phyloP scores from a whole-genome alignment of 768 basidiomycete genomes.

The Russula griseocarnosa region DNA sequence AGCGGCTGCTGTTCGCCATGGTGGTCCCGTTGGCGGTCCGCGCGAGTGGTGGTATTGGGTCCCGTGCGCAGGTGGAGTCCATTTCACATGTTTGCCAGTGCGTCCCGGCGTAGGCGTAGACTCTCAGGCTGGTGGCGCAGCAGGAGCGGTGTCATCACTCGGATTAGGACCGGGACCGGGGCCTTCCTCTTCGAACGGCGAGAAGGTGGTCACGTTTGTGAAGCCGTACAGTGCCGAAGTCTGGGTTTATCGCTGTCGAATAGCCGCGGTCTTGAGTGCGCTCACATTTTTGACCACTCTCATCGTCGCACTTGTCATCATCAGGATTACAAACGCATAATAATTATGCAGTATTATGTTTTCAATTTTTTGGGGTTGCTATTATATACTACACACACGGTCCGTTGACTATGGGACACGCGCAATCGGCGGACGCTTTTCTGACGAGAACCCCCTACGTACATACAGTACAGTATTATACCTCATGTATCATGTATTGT shows the following conservation, averaged over 20 bases:
- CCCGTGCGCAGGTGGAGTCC: background rate
- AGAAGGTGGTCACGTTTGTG: constrained; percentile 26
- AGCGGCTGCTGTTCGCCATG: constrained; percentile 32
- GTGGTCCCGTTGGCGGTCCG: constrained; percentile 11
- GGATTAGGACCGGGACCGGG: constrained; percentile 38
- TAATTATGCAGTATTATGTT: background rate
- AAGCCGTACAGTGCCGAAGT: constrained; percentile 32
- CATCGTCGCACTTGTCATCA: constrained; percentile 47
- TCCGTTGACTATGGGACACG: background rate
- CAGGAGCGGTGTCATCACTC: too few relatives aligned
- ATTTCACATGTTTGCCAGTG: background rate
- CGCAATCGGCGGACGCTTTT: constrained; percentile 15
- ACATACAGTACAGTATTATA: background rate
- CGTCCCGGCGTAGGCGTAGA: background rate
- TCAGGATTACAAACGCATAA: constrained; percentile 8
- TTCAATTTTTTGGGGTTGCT: background rate
- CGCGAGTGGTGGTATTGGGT: background rate
- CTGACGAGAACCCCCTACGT: background rate
- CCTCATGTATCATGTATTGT: constrained; percentile 9
- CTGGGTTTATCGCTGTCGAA: constrained; percentile 49
- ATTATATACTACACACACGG: background rate
- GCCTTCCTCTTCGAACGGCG: constrained; percentile 28
- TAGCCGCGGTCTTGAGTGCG: constrained; percentile 58
- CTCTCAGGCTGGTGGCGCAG: too few relatives aligned
- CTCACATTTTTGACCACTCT: constrained; percentile 46